Percentiles rank a stretch among this genome's conserved stretches.
Evolutionary conservation across 768 basidiomycete species (phyloP).

Genomic region (Suillus luteus): DNA sequence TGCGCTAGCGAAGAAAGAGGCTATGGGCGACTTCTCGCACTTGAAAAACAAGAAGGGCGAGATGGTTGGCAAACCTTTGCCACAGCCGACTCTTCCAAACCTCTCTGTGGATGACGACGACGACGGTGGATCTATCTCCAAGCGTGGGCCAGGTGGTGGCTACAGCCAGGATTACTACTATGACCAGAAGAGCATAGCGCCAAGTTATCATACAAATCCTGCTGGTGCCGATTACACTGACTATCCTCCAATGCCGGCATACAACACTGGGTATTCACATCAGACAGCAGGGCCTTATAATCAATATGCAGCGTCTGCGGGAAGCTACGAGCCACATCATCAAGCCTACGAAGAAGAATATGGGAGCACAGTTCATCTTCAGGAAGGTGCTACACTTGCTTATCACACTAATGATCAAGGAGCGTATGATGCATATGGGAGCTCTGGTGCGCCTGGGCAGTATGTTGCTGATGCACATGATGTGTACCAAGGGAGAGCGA

Average conservation of each 20-base stretch:
- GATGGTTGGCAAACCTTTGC: slow-evolving; percentile 73
- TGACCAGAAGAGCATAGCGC: slow-evolving; percentile 46
- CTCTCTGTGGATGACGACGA: slow-evolving; percentile 83
- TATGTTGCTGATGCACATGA: slow-evolving; percentile 51
- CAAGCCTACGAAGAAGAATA: slow-evolving; percentile 66
- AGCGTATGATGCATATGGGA: slow-evolving; percentile 21
- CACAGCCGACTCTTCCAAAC: slow-evolving; percentile 94
- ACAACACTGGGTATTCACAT: slow-evolving; percentile 63
- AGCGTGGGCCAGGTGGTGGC: slow-evolving; percentile 58
- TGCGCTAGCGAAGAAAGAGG: slow-evolving; percentile 87
- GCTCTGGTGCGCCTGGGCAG: slow-evolving; percentile 26
- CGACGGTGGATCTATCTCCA: slow-evolving; percentile 56
- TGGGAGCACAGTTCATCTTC: slow-evolving; percentile 62
- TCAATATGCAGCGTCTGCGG: slow-evolving; percentile 61
- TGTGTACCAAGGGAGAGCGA: slow-evolving; percentile 54
- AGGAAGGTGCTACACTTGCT: slow-evolving; percentile 57
- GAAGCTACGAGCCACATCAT: slow-evolving; percentile 50
- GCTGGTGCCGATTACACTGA: slow-evolving; percentile 47
- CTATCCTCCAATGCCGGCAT: slow-evolving; percentile 76
- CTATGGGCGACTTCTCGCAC: slow-evolving; percentile 86
- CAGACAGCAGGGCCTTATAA: slow-evolving; percentile 52
- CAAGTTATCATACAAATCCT: slow-evolving; percentile 37
- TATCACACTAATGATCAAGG: slow-evolving; percentile 36
- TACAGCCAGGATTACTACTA: slow-evolving; percentile 60
- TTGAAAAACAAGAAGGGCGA: slow-evolving; percentile 93